Conservation (phyloP, 805 yeast species). For the Wickerhamomyces kurtzmanii region DNA sequence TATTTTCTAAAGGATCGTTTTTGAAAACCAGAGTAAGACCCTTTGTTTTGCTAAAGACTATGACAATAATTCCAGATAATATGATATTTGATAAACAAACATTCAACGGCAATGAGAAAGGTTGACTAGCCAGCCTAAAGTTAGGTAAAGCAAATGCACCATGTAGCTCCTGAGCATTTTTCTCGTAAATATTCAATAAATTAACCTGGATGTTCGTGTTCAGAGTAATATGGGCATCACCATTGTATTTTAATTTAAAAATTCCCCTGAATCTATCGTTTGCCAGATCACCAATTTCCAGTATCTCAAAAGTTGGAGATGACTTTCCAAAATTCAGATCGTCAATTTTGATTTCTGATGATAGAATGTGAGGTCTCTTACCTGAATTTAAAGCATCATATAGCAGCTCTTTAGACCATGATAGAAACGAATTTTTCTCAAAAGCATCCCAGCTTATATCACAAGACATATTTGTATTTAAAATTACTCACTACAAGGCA, state of each 20-base stretch:
- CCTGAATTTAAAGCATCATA: constrained; percentile 71
- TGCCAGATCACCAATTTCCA: constrained; percentile 77
- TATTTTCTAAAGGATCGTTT: constrained; percentile 80
- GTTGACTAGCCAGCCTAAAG: constrained; percentile 54
- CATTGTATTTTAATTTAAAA: constrained; percentile 65
- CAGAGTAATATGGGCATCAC: constrained; percentile 67
- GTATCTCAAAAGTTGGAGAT: constrained; percentile 68
- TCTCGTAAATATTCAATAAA: constrained; percentile 57
- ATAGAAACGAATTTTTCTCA: constrained; percentile 51
- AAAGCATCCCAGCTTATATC: constrained; percentile 70
- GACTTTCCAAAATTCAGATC: constrained; percentile 66
- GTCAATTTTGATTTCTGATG: constrained; percentile 56
- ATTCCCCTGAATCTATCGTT: constrained; percentile 73
- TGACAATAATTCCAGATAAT: constrained; percentile 72
- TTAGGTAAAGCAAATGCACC: constrained; percentile 54
- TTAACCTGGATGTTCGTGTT: constrained; percentile 81
- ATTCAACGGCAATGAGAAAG: constrained; percentile 72
- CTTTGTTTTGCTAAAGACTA: constrained; percentile 72
- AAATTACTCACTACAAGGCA: too few relatives aligned
- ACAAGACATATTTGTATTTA: constrained; percentile 47
- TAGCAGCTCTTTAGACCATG: constrained; percentile 54
- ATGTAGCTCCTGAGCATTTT: constrained; percentile 15
- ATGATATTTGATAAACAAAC: constrained; percentile 62
- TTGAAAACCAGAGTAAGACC: constrained; percentile 83
- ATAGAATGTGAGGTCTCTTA: constrained; percentile 58